Base-by-base conservation (phyloP, 2,329 filamentous ascomycete genomes). In the Beauveria scarabaeidicola region DNA sequence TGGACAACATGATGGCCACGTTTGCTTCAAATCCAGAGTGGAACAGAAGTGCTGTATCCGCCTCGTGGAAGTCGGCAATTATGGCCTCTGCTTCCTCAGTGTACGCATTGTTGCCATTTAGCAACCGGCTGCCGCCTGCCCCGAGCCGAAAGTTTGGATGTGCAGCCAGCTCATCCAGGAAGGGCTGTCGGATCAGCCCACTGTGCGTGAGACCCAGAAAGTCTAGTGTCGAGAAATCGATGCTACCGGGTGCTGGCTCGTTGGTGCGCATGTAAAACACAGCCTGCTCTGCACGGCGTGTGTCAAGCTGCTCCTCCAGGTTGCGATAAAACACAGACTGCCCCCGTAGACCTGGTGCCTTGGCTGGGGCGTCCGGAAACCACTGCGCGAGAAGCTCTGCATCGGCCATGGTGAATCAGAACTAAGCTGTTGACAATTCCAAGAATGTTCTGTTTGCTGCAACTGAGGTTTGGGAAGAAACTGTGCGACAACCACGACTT, bases 241-340 rank as follows among this genome's bases (percentile, higher is more conserved):
- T 38, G 21, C 46, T 36, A 13, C 47, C 47, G 1, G 47, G 47
- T 1, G 47, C 47, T 50, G 47, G 47, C 47, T 50, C 47, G 17
- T 40, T 36, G 19, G n/a, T 51, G 36, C 40, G 44, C 25, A 48
- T 51, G 44, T 51, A 44, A 32, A 50, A 36, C 36, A 44, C 40
- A 29, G 46, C 27, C 36, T 44, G 36, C 21, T 38, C 55, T 51
- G 29, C 32, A 27, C 40, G 32, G 40, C 55, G 25, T 29, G 29
- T 50, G 36, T 58, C 55, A 11, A 52, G 55, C 19, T 58, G 27
- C 32, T 58, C 44, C 17, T 58, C 55, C 19, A 58, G 19, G 38
- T 52, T 58, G 10, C 55, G 55, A 19, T 58, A 58, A 23, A 58
- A 58, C 21, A 51, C 55, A n/a, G 55, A 51, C 25, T 50, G 58